phyloP scores from a whole-genome alignment of 345 rosid genomes.

The Citrus hindsii region DNA sequence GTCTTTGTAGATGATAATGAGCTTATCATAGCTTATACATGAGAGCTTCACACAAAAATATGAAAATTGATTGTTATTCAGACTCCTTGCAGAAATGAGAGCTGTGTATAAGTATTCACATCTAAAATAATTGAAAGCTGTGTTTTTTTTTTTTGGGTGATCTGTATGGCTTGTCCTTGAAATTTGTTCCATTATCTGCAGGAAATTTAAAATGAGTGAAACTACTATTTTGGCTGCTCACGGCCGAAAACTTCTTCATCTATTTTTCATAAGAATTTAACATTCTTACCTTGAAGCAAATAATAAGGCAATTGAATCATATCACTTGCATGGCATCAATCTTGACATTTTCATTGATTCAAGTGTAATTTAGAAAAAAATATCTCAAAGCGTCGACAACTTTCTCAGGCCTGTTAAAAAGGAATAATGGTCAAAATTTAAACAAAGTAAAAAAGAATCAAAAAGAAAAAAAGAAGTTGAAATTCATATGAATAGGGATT shows the following conservation, averaged over 20 bases:
- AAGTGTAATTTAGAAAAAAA: conserved; percentile 39
- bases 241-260: neutral
- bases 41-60: neutral
- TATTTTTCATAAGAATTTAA: neutral
- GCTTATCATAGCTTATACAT: neutral
- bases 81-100: neutral
- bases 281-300: neutral
- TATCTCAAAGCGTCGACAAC: conserved; percentile 69
- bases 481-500: neutral
- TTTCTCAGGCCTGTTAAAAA: conserved; percentile 85
- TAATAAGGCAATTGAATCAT: neutral
- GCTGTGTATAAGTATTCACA: neutral
- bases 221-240: neutral
- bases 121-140: neutral
- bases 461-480: neutral
- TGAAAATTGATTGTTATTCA: neutral
- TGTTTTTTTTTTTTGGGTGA: too few species aligned
- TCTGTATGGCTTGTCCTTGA: neutral
- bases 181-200: neutral
- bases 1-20: neutral
- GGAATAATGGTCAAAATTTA: neutral
- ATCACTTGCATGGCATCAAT: neutral
- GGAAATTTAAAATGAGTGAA: neutral
- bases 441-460: neutral
- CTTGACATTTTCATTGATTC: neutral